These are phyloP conservation scores for Fusarium marasasianum DNA, from an alignment of 2,329 filamentous ascomycete genomes.

Conservation along the genomic window DNA sequence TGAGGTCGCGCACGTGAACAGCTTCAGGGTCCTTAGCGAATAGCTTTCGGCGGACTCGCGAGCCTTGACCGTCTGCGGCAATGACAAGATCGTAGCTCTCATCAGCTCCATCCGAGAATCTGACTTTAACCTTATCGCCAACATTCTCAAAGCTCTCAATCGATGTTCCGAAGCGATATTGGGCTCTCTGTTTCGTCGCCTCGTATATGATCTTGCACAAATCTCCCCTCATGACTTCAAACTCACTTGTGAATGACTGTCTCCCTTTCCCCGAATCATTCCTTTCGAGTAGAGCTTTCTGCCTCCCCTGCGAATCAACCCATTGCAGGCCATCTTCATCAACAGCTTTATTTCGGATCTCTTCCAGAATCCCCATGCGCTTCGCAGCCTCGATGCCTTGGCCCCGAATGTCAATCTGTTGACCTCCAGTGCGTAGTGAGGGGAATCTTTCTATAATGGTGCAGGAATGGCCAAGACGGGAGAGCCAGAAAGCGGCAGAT, in stretches of 20 bases:
- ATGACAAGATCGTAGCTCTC: slow-evolving; percentile 28
- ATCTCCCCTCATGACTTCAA: slow-evolving; percentile 68
- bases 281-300: slow-evolving; percentile 51
- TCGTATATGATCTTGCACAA: slow-evolving; percentile 62
- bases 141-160: slow-evolving; percentile 20
- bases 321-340: slow-evolving; percentile 53
- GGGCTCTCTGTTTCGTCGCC: slow-evolving; percentile 38
- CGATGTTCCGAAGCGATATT: slow-evolving; percentile 22
- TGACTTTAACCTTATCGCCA: slow-evolving; percentile 17
- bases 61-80: slow-evolving; percentile 27
- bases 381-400: slow-evolving; percentile 52
- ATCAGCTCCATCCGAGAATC: background rate
- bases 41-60: slow-evolving; percentile 2
- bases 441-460: slow-evolving; percentile 56
- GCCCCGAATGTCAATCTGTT: slow-evolving; percentile 58
- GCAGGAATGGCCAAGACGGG: slow-evolving; percentile 48
- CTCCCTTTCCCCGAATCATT: slow-evolving; percentile 51
- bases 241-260: slow-evolving; percentile 63
- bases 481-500: slow-evolving; percentile 54
- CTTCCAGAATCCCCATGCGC: slow-evolving; percentile 52
- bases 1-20: slow-evolving; percentile 3
- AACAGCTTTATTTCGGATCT: slow-evolving; percentile 56
- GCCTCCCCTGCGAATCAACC: slow-evolving; percentile 52
- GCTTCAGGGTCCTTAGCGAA: slow-evolving; percentile 19
- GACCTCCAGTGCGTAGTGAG: slow-evolving; percentile 50